Percentiles rank a stretch among this genome's conserved stretches.
These are phyloP conservation scores for Madurella fahalii DNA, from an alignment of 2,329 filamentous ascomycete genomes.

Conservation along the genomic window DNA sequence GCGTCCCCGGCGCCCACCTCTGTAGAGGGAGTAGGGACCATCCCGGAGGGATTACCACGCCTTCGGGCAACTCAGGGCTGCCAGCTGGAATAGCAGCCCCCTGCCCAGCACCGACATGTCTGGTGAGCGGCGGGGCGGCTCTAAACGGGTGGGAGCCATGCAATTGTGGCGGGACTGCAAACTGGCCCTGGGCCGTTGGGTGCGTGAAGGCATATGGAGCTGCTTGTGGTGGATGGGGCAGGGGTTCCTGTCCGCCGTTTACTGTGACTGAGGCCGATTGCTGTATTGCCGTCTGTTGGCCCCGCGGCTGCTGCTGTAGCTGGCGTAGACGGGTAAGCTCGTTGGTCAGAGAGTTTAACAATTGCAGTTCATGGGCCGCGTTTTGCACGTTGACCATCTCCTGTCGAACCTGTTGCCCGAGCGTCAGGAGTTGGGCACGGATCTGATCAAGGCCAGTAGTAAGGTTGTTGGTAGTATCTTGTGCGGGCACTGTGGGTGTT, in stretches of 20 bases:
- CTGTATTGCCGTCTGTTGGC: slow-evolving; percentile 17
- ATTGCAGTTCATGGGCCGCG: slow-evolving; percentile 63
- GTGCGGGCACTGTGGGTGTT: slow-evolving; percentile 17
- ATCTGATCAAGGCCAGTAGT: slow-evolving; percentile 38
- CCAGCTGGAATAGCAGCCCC: slow-evolving; percentile 54
- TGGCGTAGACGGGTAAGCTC: slow-evolving; percentile 65
- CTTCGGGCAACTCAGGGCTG: slow-evolving; percentile 58
- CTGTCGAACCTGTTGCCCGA: slow-evolving; percentile 65
- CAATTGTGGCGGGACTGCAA: slow-evolving; percentile 5
- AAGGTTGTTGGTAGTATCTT: slow-evolving; percentile 18
- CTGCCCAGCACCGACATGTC: slow-evolving; percentile 45
- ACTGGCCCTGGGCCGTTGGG: slow-evolving; percentile 9
- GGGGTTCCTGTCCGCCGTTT: slow-evolving; percentile 9
- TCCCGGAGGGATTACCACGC: slow-evolving; percentile 59
- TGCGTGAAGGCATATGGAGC: slow-evolving; percentile 9
- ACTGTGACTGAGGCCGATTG: slow-evolving; percentile 16
- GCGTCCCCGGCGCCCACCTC: slow-evolving; percentile 40
- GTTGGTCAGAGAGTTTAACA: slow-evolving; percentile 62
- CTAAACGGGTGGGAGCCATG: slow-evolving; percentile 23
- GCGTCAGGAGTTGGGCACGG: slow-evolving; percentile 57
- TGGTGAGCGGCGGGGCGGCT: slow-evolving; percentile 34
- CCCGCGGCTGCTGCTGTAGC: slow-evolving; percentile 36
- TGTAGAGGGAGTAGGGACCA: slow-evolving; percentile 63
- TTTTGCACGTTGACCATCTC: slow-evolving; percentile 61
- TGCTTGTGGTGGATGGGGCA: slow-evolving; percentile 18